Percentiles rank a stretch among this genome's conserved stretches.
phyloP scores from a whole-genome alignment of 805 yeast species.

The Zygotorulaspora chibaensis region DNA sequence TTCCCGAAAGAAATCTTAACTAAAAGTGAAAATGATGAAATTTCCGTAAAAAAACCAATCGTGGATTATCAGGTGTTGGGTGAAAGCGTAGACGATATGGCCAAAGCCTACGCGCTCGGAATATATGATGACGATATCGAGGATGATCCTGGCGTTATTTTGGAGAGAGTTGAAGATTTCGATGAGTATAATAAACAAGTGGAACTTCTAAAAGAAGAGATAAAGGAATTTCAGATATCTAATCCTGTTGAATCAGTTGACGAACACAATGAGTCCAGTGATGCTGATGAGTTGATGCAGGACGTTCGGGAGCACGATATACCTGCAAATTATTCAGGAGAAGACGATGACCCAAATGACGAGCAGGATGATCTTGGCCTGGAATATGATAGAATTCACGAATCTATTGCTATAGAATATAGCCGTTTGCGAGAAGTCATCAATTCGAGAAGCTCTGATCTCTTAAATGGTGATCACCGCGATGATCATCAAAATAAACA shows the following conservation, averaged over 20 bases:
- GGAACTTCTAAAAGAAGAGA: constrained; percentile 33
- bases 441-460: constrained; percentile 29
- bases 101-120: constrained; percentile 55
- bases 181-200: constrained; percentile 46
- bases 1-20: constrained; percentile 16
- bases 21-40: constrained; percentile 4
- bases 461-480: constrained; percentile 17
- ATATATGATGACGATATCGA: constrained; percentile 56
- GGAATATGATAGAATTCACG: constrained; percentile 36
- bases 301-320: constrained; percentile 35
- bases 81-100: constrained; percentile 53
- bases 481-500: constrained; percentile 47
- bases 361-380: constrained; percentile 20
- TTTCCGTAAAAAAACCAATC: constrained; percentile 14
- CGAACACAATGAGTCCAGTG: constrained; percentile 5
- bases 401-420: constrained; percentile 53
- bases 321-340: constrained; percentile 27
- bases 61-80: constrained; percentile 42
- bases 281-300: constrained; percentile 27
- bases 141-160: constrained; percentile 50
- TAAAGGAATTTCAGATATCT: constrained; percentile 22
- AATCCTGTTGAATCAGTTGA: constrained; percentile 14
- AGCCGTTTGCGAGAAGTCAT: constrained; percentile 50
- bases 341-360: constrained; percentile 27
- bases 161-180: constrained; percentile 52